These are phyloP conservation scores for Sphenostylis stenocarpa DNA, from an alignment of 306 rosid genomes.

Conservation along the genomic window DNA sequence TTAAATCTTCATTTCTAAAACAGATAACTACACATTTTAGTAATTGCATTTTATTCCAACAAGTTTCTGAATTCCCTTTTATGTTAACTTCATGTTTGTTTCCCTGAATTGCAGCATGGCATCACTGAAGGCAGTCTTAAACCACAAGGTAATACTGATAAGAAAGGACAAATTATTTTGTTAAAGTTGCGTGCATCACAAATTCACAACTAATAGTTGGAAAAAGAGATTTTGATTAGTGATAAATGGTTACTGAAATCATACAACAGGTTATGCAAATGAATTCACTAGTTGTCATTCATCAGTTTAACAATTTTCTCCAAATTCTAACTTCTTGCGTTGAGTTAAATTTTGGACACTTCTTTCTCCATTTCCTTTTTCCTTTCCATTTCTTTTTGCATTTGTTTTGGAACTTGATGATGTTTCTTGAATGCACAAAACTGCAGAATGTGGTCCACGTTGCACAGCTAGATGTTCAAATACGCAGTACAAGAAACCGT, in stretches of 20 bases:
- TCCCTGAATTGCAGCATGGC: constrained; percentile 49
- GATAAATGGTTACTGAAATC: background rate
- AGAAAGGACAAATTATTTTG: background rate
- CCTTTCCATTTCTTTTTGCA: background rate
- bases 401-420: background rate
- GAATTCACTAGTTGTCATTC: background rate
- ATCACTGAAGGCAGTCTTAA: constrained; percentile 72
- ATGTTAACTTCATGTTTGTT: background rate
- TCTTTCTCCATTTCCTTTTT: background rate
- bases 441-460: constrained; percentile 63
- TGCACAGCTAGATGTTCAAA: constrained; percentile 71
- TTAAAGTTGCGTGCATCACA: background rate
- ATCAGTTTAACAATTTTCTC: background rate
- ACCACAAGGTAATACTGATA: constrained; percentile 64
- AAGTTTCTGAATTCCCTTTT: background rate
- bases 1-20: background rate
- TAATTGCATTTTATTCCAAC: background rate
- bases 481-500: constrained; percentile 74
- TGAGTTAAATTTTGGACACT: background rate
- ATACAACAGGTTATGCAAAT: background rate
- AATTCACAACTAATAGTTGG: background rate
- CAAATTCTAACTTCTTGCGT: background rate
- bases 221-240: background rate
- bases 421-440: background rate
- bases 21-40: background rate